A percentile compares a stretch with the other conserved stretches of the same genome.
These are phyloP conservation scores for Mollisiaceae sp. DNA, from an alignment of 2,329 filamentous ascomycete genomes.

Conservation along the genomic window DNA sequence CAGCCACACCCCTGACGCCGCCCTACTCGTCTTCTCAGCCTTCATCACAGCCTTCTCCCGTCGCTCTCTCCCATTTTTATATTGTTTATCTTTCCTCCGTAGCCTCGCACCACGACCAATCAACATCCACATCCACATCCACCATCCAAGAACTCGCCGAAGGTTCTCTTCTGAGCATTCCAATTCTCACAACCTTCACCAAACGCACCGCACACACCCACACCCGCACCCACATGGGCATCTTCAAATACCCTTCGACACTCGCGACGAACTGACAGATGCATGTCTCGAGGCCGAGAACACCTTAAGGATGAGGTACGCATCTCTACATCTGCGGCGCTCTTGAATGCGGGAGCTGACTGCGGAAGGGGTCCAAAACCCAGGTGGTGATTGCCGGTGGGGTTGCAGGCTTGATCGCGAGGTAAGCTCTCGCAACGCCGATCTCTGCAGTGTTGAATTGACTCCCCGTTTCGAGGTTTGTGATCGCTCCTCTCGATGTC, in stretches of 20 bases:
- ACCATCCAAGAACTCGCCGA: conserved; percentile 3
- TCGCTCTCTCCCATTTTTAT: no score
- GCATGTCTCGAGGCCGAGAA: conserved; percentile 67
- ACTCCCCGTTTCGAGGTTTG: conserved; percentile 64
- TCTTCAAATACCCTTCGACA: not conserved
- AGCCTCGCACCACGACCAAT: not conserved
- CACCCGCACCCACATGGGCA: not conserved
- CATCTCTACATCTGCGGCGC: not conserved
- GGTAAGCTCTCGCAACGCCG: conserved; percentile 52
- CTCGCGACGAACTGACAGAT: conserved; percentile 38
- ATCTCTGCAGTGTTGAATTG: not conserved
- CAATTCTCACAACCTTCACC: not conserved
- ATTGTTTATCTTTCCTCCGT: no score
- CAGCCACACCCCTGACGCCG: not conserved
- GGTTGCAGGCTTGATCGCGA: conserved; percentile 83
- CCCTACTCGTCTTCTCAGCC: not conserved
- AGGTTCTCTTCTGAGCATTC: not conserved
- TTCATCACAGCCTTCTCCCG: not conserved
- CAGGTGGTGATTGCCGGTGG: conserved; percentile 71
- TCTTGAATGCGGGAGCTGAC: conserved; percentile 18
- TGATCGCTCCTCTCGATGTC: conserved; percentile 94
- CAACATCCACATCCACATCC: no score
- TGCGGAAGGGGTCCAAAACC: conserved; percentile 62
- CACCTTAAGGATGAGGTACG: conserved; percentile 73
- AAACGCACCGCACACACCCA: not conserved